Evolutionary conservation across 2,329 filamentous ascomycete genomes (phyloP).

Genomic region (Beauveria sp.): DNA sequence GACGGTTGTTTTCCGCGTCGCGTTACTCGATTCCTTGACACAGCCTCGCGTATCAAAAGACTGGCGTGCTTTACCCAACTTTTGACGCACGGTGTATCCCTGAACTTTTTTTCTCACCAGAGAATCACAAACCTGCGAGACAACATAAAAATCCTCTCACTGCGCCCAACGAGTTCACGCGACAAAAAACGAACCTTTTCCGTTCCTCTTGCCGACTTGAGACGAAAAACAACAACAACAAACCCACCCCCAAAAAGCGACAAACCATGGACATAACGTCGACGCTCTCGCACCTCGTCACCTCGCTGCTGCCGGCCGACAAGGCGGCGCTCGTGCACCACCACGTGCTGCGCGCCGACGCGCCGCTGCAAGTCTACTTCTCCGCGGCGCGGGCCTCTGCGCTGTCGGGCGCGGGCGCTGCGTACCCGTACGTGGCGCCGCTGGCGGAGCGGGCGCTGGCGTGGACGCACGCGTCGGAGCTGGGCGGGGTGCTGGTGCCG

Average conservation of each 20-base stretch:
- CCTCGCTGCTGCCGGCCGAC: conserved; percentile 37
- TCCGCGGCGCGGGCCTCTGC: conserved; percentile 25
- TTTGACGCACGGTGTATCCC: not conserved
- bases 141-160: too few species aligned
- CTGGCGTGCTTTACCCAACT: not conserved
- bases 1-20: too few species aligned
- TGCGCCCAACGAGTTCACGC: not conserved
- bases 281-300: conserved; percentile 24
- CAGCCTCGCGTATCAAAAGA: not conserved
- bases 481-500: conserved; percentile 24
- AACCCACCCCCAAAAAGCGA: not conserved
- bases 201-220: not conserved
- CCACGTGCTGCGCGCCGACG: conserved; percentile 38
- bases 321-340: conserved; percentile 35
- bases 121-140: too few species aligned
- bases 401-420: conserved; percentile 21
- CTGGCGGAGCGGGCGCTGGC: conserved; percentile 31
- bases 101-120: not conserved
- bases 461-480: conserved; percentile 27
- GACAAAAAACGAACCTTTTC: not conserved
- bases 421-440: conserved; percentile 36
- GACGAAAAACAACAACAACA: not conserved
- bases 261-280: conserved; percentile 24
- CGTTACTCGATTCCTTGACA: not conserved
- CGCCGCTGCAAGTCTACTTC: conserved; percentile 35